These are phyloP conservation scores for Xylaria sp. DNA, from an alignment of 2,329 filamentous ascomycete genomes.

Conservation along the genomic window DNA sequence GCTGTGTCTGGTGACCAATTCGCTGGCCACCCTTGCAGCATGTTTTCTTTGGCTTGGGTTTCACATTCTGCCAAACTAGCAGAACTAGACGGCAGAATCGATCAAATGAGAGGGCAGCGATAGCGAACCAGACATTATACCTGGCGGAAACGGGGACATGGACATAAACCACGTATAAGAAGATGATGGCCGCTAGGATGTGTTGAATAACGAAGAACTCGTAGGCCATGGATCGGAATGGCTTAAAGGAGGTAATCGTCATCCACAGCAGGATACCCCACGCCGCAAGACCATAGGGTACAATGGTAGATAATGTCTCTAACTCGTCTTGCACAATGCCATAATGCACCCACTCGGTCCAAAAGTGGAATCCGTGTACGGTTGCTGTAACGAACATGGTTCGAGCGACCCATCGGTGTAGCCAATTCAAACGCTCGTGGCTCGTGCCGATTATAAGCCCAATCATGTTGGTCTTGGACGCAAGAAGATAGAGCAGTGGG, in stretches of 20 bases:
- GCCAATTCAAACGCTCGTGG: conserved; percentile 77
- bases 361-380: conserved; percentile 77
- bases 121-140: conserved; percentile 73
- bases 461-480: conserved; percentile 68
- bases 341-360: conserved; percentile 69
- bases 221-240: conserved; percentile 72
- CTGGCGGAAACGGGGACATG: conserved; percentile 69
- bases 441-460: conserved; percentile 70
- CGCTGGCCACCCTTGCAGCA: conserved; percentile 59
- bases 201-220: conserved; percentile 78
- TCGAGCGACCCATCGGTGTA: conserved; percentile 77
- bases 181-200: conserved; percentile 67
- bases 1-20: conserved; percentile 63
- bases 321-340: conserved; percentile 69
- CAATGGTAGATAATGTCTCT: conserved; percentile 66
- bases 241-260: conserved; percentile 69
- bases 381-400: conserved; percentile 75
- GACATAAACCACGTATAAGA: conserved; percentile 70
- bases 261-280: conserved; percentile 75
- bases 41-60: conserved; percentile 53
- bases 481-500: conserved; percentile 70
- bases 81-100: conserved; percentile 62
- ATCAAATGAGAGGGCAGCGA: conserved; percentile 71
- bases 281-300: conserved; percentile 73
- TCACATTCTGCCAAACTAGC: conserved; percentile 64